These are phyloP conservation scores for Fusarium euwallaceae DNA, from an alignment of 2,329 filamentous ascomycete species.

Conservation along the genomic window DNA sequence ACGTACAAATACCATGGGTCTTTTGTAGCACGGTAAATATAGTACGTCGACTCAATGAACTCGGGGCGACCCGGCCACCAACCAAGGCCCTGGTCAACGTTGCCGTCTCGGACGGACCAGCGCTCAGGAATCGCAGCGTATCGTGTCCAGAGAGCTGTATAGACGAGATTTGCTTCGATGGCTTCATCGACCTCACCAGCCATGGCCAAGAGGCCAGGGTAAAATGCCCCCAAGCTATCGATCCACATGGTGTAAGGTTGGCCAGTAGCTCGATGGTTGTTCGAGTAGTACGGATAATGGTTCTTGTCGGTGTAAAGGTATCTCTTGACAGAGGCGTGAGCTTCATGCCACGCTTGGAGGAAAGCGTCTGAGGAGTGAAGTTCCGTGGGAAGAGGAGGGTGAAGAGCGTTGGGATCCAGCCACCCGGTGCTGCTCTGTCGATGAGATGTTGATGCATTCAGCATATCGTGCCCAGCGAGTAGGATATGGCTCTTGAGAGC, in stretches of 20 bases:
- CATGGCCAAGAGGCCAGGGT: conserved; percentile 87
- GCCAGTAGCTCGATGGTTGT: conserved; percentile 89
- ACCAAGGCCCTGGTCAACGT: conserved; percentile 86
- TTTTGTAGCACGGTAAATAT: conserved; percentile 91
- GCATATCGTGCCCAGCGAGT: conserved; percentile 79
- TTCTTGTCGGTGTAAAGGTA: conserved; percentile 85
- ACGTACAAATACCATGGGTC: conserved; percentile 98
- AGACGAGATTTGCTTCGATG: conserved; percentile 88
- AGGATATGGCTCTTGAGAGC: conserved; percentile 94
- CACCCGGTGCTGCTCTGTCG: conserved; percentile 58
- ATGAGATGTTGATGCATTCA: conserved; percentile 60
- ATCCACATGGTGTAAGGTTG: conserved; percentile 94
- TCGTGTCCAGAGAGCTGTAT: conserved; percentile 93
- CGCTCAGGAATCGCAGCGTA: conserved; percentile 95
- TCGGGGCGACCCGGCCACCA: conserved; percentile 98
- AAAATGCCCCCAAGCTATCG: conserved; percentile 95
- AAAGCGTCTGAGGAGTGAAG: conserved; percentile 84
- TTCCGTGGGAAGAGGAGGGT: conserved; percentile 70
- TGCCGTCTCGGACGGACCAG: conserved; percentile 88
- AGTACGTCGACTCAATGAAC: conserved; percentile 97
- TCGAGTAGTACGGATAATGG: conserved; percentile 93
- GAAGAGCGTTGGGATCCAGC: conserved; percentile 75
- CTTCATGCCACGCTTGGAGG: conserved; percentile 84
- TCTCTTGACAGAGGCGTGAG: conserved; percentile 87
- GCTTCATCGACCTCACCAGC: conserved; percentile 93